Percentiles rank a stretch among this genome's conserved stretches.
These are phyloP conservation scores for Eutrema yunnanense DNA, from an alignment of 345 rosid genomes.

Conservation along the genomic window DNA sequence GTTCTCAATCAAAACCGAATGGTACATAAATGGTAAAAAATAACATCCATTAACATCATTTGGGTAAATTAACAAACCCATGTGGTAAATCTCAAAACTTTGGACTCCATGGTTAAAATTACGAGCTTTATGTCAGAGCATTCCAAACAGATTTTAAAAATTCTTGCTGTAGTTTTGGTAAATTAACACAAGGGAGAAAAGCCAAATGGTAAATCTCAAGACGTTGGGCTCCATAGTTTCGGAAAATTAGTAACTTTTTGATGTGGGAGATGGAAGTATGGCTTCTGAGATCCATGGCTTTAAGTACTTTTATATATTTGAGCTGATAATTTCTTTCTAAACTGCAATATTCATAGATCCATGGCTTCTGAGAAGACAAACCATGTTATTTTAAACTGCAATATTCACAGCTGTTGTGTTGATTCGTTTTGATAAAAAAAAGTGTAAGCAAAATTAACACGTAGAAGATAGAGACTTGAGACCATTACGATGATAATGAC, in stretches of 20 bases:
- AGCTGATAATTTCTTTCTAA: background rate
- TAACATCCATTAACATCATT: background rate
- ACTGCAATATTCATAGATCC: background rate
- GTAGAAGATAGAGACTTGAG: background rate
- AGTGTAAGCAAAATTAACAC: slow-evolving; percentile 9
- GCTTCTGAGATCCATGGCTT: no score
- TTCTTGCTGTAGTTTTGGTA: background rate
- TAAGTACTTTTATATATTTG: background rate
- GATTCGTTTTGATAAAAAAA: background rate
- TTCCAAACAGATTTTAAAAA: background rate
- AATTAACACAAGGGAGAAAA: background rate
- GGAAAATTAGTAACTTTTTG: background rate
- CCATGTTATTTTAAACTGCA: background rate
- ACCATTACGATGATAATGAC: background rate
- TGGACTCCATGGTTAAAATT: background rate
- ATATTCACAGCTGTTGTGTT: background rate
- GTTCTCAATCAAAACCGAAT: no score
- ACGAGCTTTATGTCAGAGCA: background rate
- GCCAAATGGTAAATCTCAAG: background rate
- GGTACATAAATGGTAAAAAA: no score
- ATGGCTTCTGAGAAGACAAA: background rate
- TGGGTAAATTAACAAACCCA: background rate
- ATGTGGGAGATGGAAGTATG: background rate
- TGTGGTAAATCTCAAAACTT: background rate
- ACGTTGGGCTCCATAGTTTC: background rate